Base-by-base conservation (phyloP, 1,139 yeast species). In the Eremothecium gossypii region DNA sequence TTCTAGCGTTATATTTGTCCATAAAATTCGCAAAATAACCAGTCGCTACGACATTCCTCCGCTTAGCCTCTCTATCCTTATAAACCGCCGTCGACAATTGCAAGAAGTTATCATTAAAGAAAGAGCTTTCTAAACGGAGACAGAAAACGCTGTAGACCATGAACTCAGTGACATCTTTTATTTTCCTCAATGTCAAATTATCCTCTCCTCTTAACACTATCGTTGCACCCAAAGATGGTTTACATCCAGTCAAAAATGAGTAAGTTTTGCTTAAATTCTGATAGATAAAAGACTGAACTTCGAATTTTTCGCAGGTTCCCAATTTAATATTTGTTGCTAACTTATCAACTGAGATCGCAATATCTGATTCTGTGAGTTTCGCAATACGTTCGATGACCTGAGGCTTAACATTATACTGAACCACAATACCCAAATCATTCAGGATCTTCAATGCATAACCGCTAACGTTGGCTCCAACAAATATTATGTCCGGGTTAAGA, bases 341-440 rank as follows among this genome's bases (percentile, higher is more conserved):
- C 46, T 75, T 73, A 50, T 82, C 87, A 47, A 79, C 74, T 0
- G 87, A 77, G 2, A 74, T 68, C 4, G 79, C 75, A 27, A 93
- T 79, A 54, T 87, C 96, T 0, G 95, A 91, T 42, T 76, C 79
- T 0, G 96, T 83, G 50, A 86, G 73, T 44, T 91, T 68, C 0
- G 96, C 77, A 9, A 91, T 74, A 45, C 95, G 70, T 51, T 82
- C 84, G 39, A 93, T 74, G 1, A 87, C 91, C 48, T 81, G 87
- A 0, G 85, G 85, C 54, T 93, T 87, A 44, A 86, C 76, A 50
- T 84, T 80, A 23, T 80, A 76, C 3, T 87, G 79, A 2, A 86
- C 95, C 0, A 91, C 77, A 20, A 87, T 77, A 1, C 84, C 83
- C 0, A 85, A 79, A 31, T 82, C 79, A 44, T 80, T 82, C 27